These are phyloP conservation scores for Antarctomyces pellizariae DNA, from an alignment of 495 filamentous ascomycete species.

Conservation along the genomic window DNA sequence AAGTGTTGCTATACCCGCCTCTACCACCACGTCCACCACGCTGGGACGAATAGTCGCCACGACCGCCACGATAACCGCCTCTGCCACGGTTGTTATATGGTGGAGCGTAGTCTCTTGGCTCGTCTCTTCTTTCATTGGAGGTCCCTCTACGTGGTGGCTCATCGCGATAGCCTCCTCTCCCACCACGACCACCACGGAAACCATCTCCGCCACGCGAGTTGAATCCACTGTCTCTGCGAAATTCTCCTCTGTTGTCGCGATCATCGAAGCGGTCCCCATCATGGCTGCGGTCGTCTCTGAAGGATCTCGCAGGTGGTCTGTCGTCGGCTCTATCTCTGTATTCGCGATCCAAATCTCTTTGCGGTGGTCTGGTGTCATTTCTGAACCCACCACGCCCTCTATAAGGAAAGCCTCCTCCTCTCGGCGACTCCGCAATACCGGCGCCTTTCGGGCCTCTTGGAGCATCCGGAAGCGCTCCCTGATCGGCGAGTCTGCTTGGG, in stretches of 20 bases:
- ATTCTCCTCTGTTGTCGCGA: constrained; percentile 9
- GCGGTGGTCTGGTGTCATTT: constrained; percentile 38
- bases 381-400: constrained; percentile 24
- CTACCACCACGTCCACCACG: no score
- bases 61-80: no score
- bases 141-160: no score
- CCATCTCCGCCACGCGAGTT: constrained; percentile 24
- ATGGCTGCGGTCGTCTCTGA: neutral
- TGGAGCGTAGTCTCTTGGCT: no score
- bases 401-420: constrained; percentile 19
- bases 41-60: no score
- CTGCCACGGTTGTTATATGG: no score
- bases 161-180: constrained; percentile 16
- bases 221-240: constrained; percentile 22
- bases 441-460: constrained; percentile 50
- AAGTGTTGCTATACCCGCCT: no score
- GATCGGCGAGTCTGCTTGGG: constrained; percentile 16
- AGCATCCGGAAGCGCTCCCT: constrained; percentile 30
- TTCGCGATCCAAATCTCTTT: constrained; percentile 31
- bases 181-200: constrained; percentile 14
- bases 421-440: constrained; percentile 23
- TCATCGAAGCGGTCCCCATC: no score
- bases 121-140: no score
- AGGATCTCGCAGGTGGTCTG: constrained; percentile 5
- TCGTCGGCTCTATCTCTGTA: constrained; percentile 24